Evolutionary conservation across 805 yeast genomes (phyloP).

Genomic region (Ogataea naganishii): DNA sequence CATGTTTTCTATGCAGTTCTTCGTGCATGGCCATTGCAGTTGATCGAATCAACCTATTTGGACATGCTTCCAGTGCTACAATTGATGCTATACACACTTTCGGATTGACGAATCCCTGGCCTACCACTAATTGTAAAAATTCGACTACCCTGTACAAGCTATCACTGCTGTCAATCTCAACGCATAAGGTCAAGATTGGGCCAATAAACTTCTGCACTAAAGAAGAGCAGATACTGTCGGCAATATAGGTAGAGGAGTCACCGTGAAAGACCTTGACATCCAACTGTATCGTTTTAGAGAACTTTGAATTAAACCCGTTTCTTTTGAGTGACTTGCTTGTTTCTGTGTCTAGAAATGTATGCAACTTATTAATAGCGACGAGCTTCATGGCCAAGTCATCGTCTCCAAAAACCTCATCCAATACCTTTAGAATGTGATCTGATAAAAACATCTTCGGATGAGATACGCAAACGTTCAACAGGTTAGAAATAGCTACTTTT

Average conservation of each 20-base stretch:
- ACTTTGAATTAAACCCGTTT: constrained; percentile 29
- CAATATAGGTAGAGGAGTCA: constrained; percentile 34
- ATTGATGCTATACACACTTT: constrained; percentile 59
- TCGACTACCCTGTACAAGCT: constrained; percentile 43
- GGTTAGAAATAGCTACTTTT: constrained; percentile 45
- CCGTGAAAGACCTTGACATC: constrained; percentile 52
- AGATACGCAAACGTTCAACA: constrained; percentile 49
- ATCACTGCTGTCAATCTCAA: constrained; percentile 31
- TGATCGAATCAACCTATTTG: constrained; percentile 29
- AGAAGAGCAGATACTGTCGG: constrained; percentile 70
- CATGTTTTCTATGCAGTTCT: constrained; percentile 55
- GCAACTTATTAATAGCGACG: constrained; percentile 47
- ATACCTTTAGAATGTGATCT: constrained; percentile 38
- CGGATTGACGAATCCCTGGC: constrained; percentile 70
- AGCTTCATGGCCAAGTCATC: constrained; percentile 34
- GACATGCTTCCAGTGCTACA: constrained; percentile 58
- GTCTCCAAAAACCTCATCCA: constrained; percentile 40
- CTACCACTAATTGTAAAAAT: constrained; percentile 46
- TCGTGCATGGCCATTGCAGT: constrained; percentile 46
- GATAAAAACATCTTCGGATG: constrained; percentile 62
- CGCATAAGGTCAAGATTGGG: constrained; percentile 39
- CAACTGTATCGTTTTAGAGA: constrained; percentile 25
- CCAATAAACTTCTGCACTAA: constrained; percentile 55
- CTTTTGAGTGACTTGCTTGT: constrained; percentile 35
- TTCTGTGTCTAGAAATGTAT: constrained; percentile 48